Base-by-base conservation (phyloP, 2,329 filamentous ascomycete genomes). In the Chaetomiaceae sp. region DNA sequence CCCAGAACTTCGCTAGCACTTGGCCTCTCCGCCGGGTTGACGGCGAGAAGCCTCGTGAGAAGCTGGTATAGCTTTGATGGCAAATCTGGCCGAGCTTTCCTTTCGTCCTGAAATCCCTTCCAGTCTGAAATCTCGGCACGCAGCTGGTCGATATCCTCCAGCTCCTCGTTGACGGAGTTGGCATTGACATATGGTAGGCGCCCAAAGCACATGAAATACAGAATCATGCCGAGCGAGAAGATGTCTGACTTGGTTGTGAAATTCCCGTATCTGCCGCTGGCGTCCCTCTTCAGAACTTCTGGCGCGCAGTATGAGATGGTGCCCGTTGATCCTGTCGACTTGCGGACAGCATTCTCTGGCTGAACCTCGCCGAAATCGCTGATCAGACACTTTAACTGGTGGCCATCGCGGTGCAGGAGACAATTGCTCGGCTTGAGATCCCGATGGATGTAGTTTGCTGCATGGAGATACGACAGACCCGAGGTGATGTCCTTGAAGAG, bases 321-420 rank as follows among this genome's bases (percentile, higher is more conserved):
- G 1, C 94, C 94, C 0, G 94, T 99, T 0, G 90, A 87, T 1
- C 94, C 94, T 0, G 91, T 96, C 0, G 90, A 96, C 53, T 87
- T 88, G n/a, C 94, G 84, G 14, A 84, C 82, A 0, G 82, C 81
- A 64, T 92, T 87, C 60, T 91, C 88, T 2, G 85, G 80, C 67
- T 99, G 95, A 0, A 97, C 92, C 69, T 99, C 94, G 36, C 95
- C 94, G 72, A 99, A 99, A 67, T 99, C 94, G 67, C 92, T 97
- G 52, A 99, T 95, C 14, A 99, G 75, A 42, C 95, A 95, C 48
- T 80, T 81, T 10, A 90, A 74, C 36, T 84, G 85, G 43, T 79
- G 79, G 21, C 85, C 86, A 55, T 85, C 87, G 29, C 80, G 80
- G 65, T 97, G 91, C 1, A 99, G 73, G 3, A 99, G 77, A 64